phyloP scores from a whole-genome alignment of 768 basidiomycete genomes.

The Mycena epipterygia region DNA sequence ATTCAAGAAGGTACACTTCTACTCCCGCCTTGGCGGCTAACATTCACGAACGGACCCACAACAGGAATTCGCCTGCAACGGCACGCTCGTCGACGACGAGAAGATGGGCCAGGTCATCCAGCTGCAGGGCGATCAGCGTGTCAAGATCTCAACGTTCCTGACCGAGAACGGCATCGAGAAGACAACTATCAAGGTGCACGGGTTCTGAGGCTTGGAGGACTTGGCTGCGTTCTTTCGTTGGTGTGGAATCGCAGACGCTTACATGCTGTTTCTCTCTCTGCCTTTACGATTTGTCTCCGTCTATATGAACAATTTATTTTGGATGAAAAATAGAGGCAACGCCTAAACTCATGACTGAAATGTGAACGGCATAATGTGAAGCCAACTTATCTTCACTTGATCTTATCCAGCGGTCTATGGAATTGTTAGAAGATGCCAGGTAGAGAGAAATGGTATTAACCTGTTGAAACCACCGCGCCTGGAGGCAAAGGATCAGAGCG shows the following conservation, averaged over 20 bases:
- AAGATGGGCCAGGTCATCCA: constrained; percentile 98
- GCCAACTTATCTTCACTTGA: constrained; percentile 71
- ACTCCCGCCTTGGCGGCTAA: not conserved
- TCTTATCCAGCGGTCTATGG: constrained; percentile 91
- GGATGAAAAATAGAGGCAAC: constrained; percentile 20
- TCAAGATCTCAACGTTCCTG: constrained; percentile 92
- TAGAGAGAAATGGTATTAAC: constrained; percentile 46
- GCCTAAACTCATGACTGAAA: constrained; percentile 25
- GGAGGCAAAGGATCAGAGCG: constrained; percentile 26
- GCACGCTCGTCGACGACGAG: constrained; percentile 94
- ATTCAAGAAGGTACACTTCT: constrained; percentile 89
- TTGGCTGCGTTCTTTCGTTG: not conserved
- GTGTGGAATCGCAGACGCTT: constrained; percentile 12
- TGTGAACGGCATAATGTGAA: constrained; percentile 30
- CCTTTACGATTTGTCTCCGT: constrained; percentile 34
- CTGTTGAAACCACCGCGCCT: constrained; percentile 92
- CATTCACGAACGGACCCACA: constrained; percentile 10
- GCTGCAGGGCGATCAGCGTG: constrained; percentile 97
- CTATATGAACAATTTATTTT: constrained; percentile 37
- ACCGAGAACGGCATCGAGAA: constrained; percentile 84
- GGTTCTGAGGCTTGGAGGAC: constrained; percentile 68
- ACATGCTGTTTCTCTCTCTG: constrained; percentile 32
- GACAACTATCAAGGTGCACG: constrained; percentile 87
- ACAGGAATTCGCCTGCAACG: constrained; percentile 98
- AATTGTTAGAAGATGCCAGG: constrained; percentile 35